phyloP scores from a whole-genome alignment of 805 yeast species.

The Jamesozyma hellenica region DNA sequence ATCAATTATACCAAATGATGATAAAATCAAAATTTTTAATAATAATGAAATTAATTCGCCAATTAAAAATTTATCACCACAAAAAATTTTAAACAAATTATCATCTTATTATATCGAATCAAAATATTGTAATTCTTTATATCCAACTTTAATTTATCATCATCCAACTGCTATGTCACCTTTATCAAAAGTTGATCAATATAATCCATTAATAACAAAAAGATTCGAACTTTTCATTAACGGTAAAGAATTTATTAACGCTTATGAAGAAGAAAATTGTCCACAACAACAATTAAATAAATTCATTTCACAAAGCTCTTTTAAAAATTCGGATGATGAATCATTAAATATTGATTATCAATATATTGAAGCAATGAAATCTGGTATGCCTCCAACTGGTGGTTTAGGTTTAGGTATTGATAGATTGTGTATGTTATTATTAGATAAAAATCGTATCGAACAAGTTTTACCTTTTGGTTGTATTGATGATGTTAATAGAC shows the following conservation, averaged over 20 bases:
- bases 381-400: slow-evolving; percentile 95
- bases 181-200: slow-evolving; percentile 56
- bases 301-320: slow-evolving; percentile 46
- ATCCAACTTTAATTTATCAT: slow-evolving; percentile 67
- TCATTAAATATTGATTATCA: slow-evolving; percentile 45
- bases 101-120: slow-evolving; percentile 58
- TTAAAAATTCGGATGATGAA: slow-evolving; percentile 44
- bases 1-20: slow-evolving; percentile 7
- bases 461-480: slow-evolving; percentile 69
- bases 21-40: slow-evolving; percentile 2
- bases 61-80: slow-evolving; percentile 32
- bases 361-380: slow-evolving; percentile 71
- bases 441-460: slow-evolving; percentile 57
- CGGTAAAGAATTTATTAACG: slow-evolving; percentile 78
- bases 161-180: slow-evolving; percentile 86
- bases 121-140: slow-evolving; percentile 32
- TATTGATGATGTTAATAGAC: slow-evolving; percentile 48
- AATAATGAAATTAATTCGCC: neutral
- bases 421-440: slow-evolving; percentile 69
- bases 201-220: slow-evolving; percentile 37
- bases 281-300: slow-evolving; percentile 63
- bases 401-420: slow-evolving; percentile 98
- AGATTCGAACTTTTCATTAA: slow-evolving; percentile 78
- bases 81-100: slow-evolving; percentile 55
- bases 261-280: slow-evolving; percentile 92